Conservation (phyloP, 371 early-diverging fungal genomes). For the Syncephalastrum sp. region DNA sequence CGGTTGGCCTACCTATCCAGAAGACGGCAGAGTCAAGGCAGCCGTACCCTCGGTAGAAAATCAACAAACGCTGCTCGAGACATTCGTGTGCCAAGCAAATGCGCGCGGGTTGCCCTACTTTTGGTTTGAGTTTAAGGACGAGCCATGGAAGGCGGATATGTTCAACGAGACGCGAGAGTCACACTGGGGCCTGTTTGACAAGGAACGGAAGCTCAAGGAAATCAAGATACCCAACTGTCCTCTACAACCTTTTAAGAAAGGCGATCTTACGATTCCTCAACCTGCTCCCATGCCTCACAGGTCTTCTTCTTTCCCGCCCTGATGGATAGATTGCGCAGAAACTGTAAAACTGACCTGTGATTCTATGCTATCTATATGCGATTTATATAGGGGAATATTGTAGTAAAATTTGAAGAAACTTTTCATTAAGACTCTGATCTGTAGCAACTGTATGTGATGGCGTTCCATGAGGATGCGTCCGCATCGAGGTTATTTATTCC, state of each 20-base stretch:
- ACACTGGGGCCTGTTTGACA: constrained; percentile 60
- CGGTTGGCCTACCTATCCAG: constrained; percentile 62
- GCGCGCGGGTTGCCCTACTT: constrained; percentile 52
- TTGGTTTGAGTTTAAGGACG: constrained; percentile 71
- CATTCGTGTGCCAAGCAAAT: constrained; percentile 59
- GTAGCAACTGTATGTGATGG: no score
- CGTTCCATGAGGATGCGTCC: no score
- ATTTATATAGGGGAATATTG: no score
- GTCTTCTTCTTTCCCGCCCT: no score
- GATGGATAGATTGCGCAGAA: no score
- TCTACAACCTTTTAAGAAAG: constrained; percentile 13
- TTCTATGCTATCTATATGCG: no score
- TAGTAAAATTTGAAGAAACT: no score
- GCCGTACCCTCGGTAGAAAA: constrained; percentile 57
- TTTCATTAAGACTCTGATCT: no score
- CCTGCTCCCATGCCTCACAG: constrained; percentile 10
- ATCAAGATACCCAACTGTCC: constrained; percentile 44
- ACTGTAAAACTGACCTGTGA: no score
- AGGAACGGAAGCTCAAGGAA: constrained; percentile 38
- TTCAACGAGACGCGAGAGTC: constrained; percentile 58
- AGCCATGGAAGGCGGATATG: constrained; percentile 58
- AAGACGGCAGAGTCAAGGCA: constrained; percentile 21
- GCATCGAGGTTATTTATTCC: no score
- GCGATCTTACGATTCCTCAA: constrained; percentile 19
- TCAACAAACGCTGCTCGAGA: constrained; percentile 48